phyloP scores from a whole-genome alignment of 106 monocot genomes.

The Dendrobium nobile region DNA sequence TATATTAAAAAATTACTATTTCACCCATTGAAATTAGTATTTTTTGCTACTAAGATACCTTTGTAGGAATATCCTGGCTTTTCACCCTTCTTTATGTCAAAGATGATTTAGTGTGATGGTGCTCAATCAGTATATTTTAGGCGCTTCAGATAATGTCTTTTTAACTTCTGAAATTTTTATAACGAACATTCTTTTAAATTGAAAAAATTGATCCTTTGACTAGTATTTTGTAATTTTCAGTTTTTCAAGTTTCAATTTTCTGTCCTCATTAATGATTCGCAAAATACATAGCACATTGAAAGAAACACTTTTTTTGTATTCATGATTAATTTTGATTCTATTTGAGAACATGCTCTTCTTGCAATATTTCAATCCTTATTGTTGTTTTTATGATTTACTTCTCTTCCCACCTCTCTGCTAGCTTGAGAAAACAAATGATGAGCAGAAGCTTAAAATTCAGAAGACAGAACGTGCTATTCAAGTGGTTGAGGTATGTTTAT shows the following conservation, averaged over 20 bases:
- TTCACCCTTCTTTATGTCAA: not conserved
- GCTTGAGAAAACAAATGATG: conserved; percentile 36
- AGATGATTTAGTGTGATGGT: not conserved
- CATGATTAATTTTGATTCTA: no score
- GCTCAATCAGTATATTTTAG: not conserved
- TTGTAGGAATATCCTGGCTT: not conserved
- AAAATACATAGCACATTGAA: not conserved
- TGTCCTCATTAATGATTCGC: not conserved
- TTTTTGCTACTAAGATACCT: not conserved
- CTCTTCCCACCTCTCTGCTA: conserved; percentile 6
- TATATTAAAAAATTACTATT: not conserved
- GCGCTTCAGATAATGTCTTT: not conserved
- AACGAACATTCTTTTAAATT: not conserved
- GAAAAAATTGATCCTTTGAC: not conserved
- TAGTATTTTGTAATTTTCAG: not conserved
- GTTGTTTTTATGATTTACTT: not conserved
- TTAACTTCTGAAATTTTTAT: not conserved
- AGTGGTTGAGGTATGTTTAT: conserved; percentile 41
- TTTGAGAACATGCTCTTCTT: not conserved
- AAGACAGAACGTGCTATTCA: conserved; percentile 34
- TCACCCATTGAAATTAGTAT: not conserved
- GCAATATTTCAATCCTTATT: not conserved
- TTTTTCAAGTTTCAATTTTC: not conserved
- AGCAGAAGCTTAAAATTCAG: conserved; percentile 32
- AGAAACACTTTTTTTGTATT: not conserved